Conservation (phyloP, 495 filamentous ascomycete genomes). For the Penicillium chermesinum region DNA sequence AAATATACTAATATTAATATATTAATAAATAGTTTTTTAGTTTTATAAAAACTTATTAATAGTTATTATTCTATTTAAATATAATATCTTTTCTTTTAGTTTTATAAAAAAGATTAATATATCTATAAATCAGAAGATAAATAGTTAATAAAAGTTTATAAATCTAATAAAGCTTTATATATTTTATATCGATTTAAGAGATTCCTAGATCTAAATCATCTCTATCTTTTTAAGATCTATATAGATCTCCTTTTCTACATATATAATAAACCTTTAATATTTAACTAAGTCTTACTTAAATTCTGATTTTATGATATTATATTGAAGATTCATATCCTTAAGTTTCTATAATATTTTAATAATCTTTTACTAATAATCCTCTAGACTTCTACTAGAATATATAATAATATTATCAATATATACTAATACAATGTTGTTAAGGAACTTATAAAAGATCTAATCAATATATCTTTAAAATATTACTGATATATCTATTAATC, state of each 20-base stretch:
- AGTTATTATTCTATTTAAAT: background rate
- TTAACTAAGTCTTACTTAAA: background rate
- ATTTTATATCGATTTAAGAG: too few species aligned
- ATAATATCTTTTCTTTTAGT: background rate
- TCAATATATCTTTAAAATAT: background rate
- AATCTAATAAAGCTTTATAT: too few species aligned
- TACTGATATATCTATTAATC: background rate
- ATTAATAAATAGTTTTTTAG: background rate
- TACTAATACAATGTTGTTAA: background rate
- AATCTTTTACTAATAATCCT: background rate
- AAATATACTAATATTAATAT: background rate
- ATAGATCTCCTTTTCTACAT: too few species aligned
- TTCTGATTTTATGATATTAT: background rate
- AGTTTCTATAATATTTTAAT: background rate
- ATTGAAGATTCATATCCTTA: background rate
- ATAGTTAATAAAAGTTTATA: background rate
- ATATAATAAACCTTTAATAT: too few species aligned
- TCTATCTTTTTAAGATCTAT: too few species aligned
- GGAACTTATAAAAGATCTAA: background rate
- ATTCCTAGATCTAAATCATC: too few species aligned
- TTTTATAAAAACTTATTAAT: background rate
- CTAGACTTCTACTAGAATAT: background rate
- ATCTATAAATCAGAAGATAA: background rate
- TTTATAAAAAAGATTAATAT: background rate
- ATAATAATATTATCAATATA: background rate